A percentile compares a stretch with the other conserved stretches of the same genome.
These are phyloP conservation scores for Capronia americana DNA, from an alignment of 2,329 filamentous ascomycete species.

Conservation along the genomic window DNA sequence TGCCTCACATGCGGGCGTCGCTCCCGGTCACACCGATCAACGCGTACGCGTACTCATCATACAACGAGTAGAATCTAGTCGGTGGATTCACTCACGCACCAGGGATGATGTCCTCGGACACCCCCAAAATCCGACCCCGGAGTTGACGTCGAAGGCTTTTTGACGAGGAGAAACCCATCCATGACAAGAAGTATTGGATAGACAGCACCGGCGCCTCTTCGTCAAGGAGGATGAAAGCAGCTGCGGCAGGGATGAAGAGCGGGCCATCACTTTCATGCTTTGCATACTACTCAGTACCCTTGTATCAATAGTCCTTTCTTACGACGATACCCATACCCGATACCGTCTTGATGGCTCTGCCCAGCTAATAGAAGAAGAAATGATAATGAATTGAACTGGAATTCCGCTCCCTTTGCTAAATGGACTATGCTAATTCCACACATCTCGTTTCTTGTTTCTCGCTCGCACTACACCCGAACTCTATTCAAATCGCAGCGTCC, in stretches of 20 bases:
- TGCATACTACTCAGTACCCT: slow-evolving; percentile 4
- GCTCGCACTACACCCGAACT: neutral
- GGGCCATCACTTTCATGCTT: neutral
- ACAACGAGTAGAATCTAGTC: slow-evolving; percentile 36
- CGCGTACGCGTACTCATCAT: slow-evolving; percentile 25
- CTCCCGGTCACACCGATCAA: slow-evolving; percentile 41
- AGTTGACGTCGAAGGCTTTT: neutral
- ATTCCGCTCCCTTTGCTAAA: neutral
- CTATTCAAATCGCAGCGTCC: neutral
- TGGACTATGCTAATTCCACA: neutral
- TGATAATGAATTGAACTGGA: slow-evolving; percentile 13
- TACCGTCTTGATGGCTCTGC: slow-evolving; percentile 7
- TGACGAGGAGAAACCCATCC: neutral
- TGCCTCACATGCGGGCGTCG: slow-evolving; percentile 62
- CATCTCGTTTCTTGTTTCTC: neutral
- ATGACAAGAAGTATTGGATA: slow-evolving; percentile 1
- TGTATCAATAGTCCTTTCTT: slow-evolving; percentile 2
- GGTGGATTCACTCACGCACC: slow-evolving; percentile 9
- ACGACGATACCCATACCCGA: slow-evolving; percentile 19
- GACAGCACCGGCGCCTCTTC: neutral
- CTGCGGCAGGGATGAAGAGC: neutral
- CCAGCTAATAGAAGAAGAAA: slow-evolving; percentile 18
- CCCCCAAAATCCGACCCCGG: neutral
- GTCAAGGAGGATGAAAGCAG: neutral
- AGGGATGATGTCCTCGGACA: neutral